A percentile compares a stretch with the other conserved stretches of the same genome.
Evolutionary conservation across 352 stramenopile genomes (phyloP).

Genomic region (Phytophthora vignae): DNA sequence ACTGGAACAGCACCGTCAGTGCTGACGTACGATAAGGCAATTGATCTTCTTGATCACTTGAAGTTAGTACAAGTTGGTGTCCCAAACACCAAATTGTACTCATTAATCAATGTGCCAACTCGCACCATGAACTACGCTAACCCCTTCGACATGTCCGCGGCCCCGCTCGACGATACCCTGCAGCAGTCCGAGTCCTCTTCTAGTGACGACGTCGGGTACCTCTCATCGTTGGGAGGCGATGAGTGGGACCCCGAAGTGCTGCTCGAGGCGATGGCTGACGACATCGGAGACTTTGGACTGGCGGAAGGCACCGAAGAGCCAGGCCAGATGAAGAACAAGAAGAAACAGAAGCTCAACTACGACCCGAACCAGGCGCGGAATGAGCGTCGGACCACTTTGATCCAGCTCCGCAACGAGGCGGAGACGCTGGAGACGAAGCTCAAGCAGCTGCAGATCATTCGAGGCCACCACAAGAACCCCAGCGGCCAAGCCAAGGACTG

Average conservation of each 20-base stretch:
- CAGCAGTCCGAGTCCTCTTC: not conserved
- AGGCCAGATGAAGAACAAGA: conserved; percentile 19
- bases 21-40: too few relatives aligned
- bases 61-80: too few relatives aligned
- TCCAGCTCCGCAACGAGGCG: conserved; percentile 15
- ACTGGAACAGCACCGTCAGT: too few relatives aligned
- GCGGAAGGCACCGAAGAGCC: not conserved
- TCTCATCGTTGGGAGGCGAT: conserved; percentile 4
- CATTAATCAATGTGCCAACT: too few relatives aligned
- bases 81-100: too few relatives aligned
- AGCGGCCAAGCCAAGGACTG: not conserved
- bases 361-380: conserved; percentile 40
- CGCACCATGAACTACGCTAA: too few relatives aligned
- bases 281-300: not conserved
- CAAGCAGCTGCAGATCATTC: conserved; percentile 15
- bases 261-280: conserved; percentile 7
- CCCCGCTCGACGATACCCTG: not conserved
- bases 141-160: too few relatives aligned
- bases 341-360: conserved; percentile 28
- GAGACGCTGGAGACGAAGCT: conserved; percentile 25
- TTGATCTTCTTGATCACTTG: too few relatives aligned
- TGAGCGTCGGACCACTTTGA: conserved; percentile 26
- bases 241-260: conserved; percentile 21
- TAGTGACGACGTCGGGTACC: not conserved
- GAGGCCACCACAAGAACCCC: conserved; percentile 1